Evolutionary conservation across 1,284 basidiomycete species (phyloP), one percentile per base, ranked within the genome.

Genomic region (Papiliotrema laurentii): DNA sequence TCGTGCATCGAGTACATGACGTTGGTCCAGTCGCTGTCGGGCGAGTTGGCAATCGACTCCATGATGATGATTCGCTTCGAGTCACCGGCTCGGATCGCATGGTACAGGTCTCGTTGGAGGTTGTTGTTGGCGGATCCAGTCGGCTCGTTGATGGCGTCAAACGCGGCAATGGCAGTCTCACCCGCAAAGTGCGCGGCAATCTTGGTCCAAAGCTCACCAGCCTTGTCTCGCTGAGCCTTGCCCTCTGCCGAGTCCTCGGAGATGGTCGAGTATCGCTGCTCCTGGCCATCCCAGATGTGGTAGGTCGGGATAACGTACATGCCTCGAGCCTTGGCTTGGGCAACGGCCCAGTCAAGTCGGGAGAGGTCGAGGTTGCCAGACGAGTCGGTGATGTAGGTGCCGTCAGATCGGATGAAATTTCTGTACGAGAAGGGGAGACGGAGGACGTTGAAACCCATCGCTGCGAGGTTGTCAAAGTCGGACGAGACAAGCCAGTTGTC

Each of bases 1-100:
- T 67, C 64, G 60, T 67, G 64, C 47, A 61, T 54, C 21, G 59
- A 61, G 61, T 67, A 67, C 36, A 63, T 52, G 56, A 67, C 61
- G 52, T 67, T 61, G 50, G 59, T 63, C 64, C 64, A 67, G 45
- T 61, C 56, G 49, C 59, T 60, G n/a, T 53, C 43, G 22, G 63
- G 64, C 45, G 63, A 45, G 47, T 58, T 55, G 21, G 50, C 52
- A 50, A 67, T 64, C 13, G 59, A 61, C 41, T 64, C 64, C 53
- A 51, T 54, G 49, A 67, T 55, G 54, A 67, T 60, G 53, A 67
- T 63, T 26, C 63, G 54, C 45, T 64, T 60, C 16, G 56, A 36
- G 50, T 67, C 64, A 25, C 59, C 61, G 2, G 54, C 45, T 44
- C 64, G 50, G 39, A 67, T 60, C 37, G 64, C 63, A 26, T 56